phyloP scores from a whole-genome alignment of 495 filamentous ascomycete species.

The Neurospora sp. region DNA sequence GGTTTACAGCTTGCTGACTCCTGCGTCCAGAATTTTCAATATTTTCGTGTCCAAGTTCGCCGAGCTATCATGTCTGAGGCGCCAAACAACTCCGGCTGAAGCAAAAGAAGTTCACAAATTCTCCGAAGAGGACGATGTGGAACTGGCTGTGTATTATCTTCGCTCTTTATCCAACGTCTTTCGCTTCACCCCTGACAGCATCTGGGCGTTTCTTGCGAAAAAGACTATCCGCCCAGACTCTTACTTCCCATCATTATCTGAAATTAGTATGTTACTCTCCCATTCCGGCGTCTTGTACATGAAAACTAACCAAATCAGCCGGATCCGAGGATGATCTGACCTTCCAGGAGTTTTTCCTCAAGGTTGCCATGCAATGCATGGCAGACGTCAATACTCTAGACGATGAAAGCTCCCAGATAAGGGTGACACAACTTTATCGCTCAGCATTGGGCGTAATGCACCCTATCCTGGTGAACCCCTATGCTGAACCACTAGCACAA shows the following conservation, averaged over 20 bases:
- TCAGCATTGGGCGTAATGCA: constrained; percentile 61
- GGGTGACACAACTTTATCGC: constrained; percentile 53
- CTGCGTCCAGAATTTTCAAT: constrained; percentile 30
- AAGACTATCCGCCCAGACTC: constrained; percentile 30
- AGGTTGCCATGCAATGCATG: constrained; percentile 48
- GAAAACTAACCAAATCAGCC: constrained; percentile 24
- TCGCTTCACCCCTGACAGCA: constrained; percentile 46
- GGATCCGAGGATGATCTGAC: constrained; percentile 40
- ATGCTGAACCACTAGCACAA: constrained; percentile 51
- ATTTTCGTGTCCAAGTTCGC: constrained; percentile 48
- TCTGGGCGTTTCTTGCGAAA: constrained; percentile 52
- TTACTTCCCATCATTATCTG: constrained; percentile 23
- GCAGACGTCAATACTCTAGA: constrained; percentile 33
- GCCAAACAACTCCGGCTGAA: constrained; percentile 11
- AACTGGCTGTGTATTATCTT: constrained; percentile 69
- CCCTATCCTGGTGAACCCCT: constrained; percentile 64
- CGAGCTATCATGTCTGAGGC: constrained; percentile 42
- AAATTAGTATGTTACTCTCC: constrained; percentile 31
- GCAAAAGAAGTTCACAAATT: constrained; percentile 10
- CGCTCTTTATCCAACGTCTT: constrained; percentile 65
- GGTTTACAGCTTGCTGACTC: neutral
- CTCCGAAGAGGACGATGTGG: constrained; percentile 52
- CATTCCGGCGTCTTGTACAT: neutral
- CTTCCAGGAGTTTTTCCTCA: constrained; percentile 53
- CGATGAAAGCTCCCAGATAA: constrained; percentile 24